Base-by-base conservation (phyloP, 345 rosid genomes). In the Cardamine occulta region DNA sequence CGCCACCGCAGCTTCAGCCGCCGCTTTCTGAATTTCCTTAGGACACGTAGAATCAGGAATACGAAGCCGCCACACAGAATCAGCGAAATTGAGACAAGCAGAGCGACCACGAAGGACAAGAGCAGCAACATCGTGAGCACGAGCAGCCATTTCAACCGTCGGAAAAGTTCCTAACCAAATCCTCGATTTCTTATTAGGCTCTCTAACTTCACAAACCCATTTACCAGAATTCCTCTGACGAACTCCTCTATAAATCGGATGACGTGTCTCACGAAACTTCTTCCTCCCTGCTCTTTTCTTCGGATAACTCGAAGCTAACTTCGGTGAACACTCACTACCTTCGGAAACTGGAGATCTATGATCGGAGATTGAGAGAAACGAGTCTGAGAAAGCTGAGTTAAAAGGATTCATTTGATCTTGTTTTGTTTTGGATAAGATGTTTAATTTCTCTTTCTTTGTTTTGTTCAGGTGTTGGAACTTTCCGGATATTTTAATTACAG, bases 201-300 rank as follows among this genome's bases (percentile, higher is more conserved):
- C 96, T 61, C 98, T 82, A 7, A 94, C 88, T 68, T 94, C 97
- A 32, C 91, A 90, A 1, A 91, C 98, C 97, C 98, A 91, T 81
- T 94, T 94, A 2, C 91, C 95, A 0, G 92, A 84, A 49, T 83
- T 80, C 81, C 95, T 85, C 75, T 73, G 55, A 62, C 96, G 81
- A 21, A 91, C 96, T 9, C 97, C 97, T 1, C 93, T 82, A 80
- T 80, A 91, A 63, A 94, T 85, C 4, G 98, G 98, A 68, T 91
- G 98, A 37, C 97, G 82, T 6, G 93, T 91, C 86, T 89, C 98
- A 61, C 83, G 71, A 54, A 91, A 85, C 84, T 94, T 94, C 93
- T 88, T 94, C 71, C 98, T 63, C 11, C 97, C 97, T 0, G 89
- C 93, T n/a, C 83, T 79, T 85, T 83, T 91, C 81, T 91, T 91